A percentile compares a stretch with the other conserved stretches of the same genome.
phyloP scores from a whole-genome alignment of 306 rosid species.

The Echinosophora koreensis region DNA sequence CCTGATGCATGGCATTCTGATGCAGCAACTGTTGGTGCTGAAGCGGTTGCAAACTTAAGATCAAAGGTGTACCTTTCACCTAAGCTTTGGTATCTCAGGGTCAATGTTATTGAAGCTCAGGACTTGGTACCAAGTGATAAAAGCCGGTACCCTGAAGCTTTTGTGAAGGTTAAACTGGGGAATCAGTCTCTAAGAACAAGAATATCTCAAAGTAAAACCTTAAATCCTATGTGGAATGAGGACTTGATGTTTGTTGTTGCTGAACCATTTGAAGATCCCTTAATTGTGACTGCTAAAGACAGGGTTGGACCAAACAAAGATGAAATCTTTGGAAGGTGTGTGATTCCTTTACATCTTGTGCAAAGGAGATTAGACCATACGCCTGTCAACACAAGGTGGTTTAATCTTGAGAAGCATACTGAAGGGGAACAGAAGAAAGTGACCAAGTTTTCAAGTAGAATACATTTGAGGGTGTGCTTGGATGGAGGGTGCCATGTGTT shows the following conservation, averaged over 20 bases:
- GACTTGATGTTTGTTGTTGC: constrained; percentile 82
- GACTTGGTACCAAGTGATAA: constrained; percentile 72
- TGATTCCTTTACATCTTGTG: constrained; percentile 72
- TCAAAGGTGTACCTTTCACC: constrained; percentile 86
- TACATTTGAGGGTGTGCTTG: constrained; percentile 74
- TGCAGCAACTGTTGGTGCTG: constrained; percentile 73
- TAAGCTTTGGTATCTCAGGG: constrained; percentile 90
- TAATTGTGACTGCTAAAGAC: constrained; percentile 73
- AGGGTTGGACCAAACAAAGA: constrained; percentile 70
- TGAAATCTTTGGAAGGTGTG: constrained; percentile 72
- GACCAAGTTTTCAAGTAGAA: constrained; percentile 72
- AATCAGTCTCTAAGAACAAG: constrained; percentile 67
- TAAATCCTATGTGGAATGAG: constrained; percentile 86
- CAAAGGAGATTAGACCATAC: constrained; percentile 81
- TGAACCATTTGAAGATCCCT: constrained; percentile 81
- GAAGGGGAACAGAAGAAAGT: constrained; percentile 76
- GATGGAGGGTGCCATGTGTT: constrained; percentile 91
- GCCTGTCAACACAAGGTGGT: constrained; percentile 83
- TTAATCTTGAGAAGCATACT: constrained; percentile 74
- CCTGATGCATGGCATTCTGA: constrained; percentile 90
- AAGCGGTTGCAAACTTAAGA: constrained; percentile 65
- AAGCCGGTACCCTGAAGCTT: constrained; percentile 75
- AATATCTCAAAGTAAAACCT: constrained; percentile 65
- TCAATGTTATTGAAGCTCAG: constrained; percentile 87
- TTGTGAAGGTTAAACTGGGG: constrained; percentile 67